Base-by-base conservation (phyloP, 306 rosid genomes). In the Aeschynomene evenia region DNA sequence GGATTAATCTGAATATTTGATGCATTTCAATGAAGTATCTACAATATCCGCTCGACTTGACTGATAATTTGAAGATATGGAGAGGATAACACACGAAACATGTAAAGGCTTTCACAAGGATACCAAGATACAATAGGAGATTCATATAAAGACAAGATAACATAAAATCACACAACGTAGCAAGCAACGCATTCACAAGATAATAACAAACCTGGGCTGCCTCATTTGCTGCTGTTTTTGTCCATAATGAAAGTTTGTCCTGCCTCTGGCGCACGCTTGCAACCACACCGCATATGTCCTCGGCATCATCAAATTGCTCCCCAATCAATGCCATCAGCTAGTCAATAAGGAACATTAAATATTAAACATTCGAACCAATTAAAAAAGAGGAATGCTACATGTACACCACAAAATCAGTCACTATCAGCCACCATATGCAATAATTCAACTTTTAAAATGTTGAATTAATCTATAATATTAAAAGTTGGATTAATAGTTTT, bases 271-370 rank as follows among this genome's bases (percentile, higher is more conserved):
- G 97, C 72, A 89, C 97, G 55, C 96, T 91, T 1, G 89, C 99
- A 57, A 95, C 97, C 67, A 89, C 97, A 19, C 99, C 99, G 7
- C 99, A 95, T 50, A 91, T 91, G 75, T 89, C 97, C 65, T 95
- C 95, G 0, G 84, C 82, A 62, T 91, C 99, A 53, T 89, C 99
- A 51, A 95, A 83, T 84, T 91, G 97, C 77, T 95, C 99, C 37
- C 99, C 99, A 49, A 95, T 86, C 72, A 95, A 84, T 64, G 99
- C 96, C 97, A 95, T 85, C 85, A 95, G 49, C 97, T 95, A 77
- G n/a, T 28, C 70, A 49, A 66, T 11, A 72, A 36, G 9, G 7
- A 65, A 68, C 5, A 15, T 15, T 45, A 45, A 45, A n/a, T 29
- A 39, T 43, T 61, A 52, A 15, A n/a, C n/a, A n/a, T n/a, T n/a